Evolutionary conservation across 495 filamentous ascomycete species (phyloP), one percentile per base, ranked within the genome.

Genomic region (Chlorociboria aeruginascens): DNA sequence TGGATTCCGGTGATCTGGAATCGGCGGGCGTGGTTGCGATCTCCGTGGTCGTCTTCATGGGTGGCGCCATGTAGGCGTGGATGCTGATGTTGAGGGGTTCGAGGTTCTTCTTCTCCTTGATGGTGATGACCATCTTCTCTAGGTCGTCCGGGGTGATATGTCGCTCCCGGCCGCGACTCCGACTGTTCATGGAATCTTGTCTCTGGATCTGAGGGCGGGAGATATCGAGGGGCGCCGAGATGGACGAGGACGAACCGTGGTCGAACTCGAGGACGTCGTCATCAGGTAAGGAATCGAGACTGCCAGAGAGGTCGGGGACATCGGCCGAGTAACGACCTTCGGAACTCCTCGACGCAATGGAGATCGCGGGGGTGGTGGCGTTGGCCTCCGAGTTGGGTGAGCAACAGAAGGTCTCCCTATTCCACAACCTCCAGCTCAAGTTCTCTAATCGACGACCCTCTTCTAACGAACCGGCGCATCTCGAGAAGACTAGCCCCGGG

Each of bases 391-490:
- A 60, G 20, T 56, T 52, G 8, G 60, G 66, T 51, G 89, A 86
- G 65, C 89, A 93, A 67, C 92, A 97, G 54, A 99, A 92, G 8
- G 89, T 95, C 62, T 97, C 93, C 43, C 88, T 78, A 53, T 85
- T 93, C 90, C 89, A 99, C 52, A 99, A 69, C 49, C 92, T 73
- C 92, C 92, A 99, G 57, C 83, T 90, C 29, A 99, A 63, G 66
- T 99, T 99, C 62, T 97, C 93, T 50, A 96, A 70, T 59, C 92
- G 74, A 58, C 87, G 79, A 17, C 92, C 92, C 63, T 96, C 83
- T 57, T 95, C 89, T 61, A 99, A 82, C 48, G 89, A 90, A 52
- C 92, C 86, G 56, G 88, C 85, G 66, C 89, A 95, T 73, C 89
- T 85, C 2, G 89, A 90, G 62, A 99, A 97, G 29, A 97, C 89